Base-by-base conservation (phyloP, 768 basidiomycete genomes). In the Tylopilus sp. region DNA sequence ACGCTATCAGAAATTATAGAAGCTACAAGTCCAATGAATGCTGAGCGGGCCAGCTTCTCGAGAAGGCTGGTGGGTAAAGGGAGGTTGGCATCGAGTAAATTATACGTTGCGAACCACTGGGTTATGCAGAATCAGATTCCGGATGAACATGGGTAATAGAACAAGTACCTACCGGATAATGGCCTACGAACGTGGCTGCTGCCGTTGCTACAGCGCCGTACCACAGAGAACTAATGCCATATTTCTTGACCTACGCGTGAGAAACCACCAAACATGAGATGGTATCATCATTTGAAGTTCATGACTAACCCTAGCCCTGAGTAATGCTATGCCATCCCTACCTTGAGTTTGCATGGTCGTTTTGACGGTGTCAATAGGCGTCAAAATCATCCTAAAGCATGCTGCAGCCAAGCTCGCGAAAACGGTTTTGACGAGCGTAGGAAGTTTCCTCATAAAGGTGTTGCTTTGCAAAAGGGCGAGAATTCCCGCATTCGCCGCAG, bases 281-380 rank as follows among this genome's bases (percentile, higher is more conserved):
- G 25, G 21, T 6, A 19, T 29, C 28, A 12, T 10, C 2, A 13
- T 0, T 22, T 24, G 24, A 26, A 29, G 14, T 7, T 45, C 37
- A 14, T 21, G 26, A 65, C 77, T 45, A 57, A 92, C 84, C 59
- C 95, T 77, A 3, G 78, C 74, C 52, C 74, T 78, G 33, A 98
- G 73, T 45, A 98, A 80, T 29, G 67, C 63, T 50, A 86, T 73
- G 0, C 90, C 95, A 2, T 73, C 68, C 57, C 77, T 81, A 13
- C 95, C 95, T 63, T 95, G 86, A 0, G 96, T 89, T 71, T 98
- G 96, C 72, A 98, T 74, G 1, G 93, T 98, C 5, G 96, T 98
- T 79, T 98, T 97, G 57, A 97, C 63, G 1, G 95, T 95, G 70
- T 98, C 95, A 46, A 98, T 80, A 0, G 96, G 96, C 0, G 91